These are phyloP conservation scores for Naganishia sp. DNA, from an alignment of 1,284 basidiomycete genomes.

Conservation along the genomic window DNA sequence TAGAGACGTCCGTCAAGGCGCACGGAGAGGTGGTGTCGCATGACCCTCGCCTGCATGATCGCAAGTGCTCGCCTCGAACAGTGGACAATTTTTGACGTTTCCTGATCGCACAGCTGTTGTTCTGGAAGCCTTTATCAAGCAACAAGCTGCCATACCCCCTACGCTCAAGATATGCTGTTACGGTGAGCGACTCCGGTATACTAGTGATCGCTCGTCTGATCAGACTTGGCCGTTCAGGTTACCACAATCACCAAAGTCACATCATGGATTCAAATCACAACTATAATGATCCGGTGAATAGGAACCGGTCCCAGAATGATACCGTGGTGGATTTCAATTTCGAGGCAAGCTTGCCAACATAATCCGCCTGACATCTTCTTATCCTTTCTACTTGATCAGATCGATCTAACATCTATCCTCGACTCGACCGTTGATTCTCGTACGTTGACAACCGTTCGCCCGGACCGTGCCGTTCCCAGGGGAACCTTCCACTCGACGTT, in stretches of 20 bases:
- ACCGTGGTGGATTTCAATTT: constrained; percentile 24
- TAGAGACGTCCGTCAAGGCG: constrained; percentile 1
- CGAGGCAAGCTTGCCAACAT: constrained; percentile 8
- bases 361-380: neutral
- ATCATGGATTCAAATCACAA: too few species aligned
- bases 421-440: constrained; percentile 7
- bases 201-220: neutral
- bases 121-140: constrained; percentile 24
- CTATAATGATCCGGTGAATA: constrained; percentile 9
- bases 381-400: neutral
- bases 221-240: neutral
- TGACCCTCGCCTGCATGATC: neutral
- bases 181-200: neutral
- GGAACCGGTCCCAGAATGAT: constrained; percentile 22
- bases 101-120: neutral
- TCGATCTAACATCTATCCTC: constrained; percentile 19
- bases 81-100: neutral
- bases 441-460: constrained; percentile 14
- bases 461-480: constrained; percentile 19
- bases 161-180: constrained; percentile 8
- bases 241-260: constrained; percentile 13
- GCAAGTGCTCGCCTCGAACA: neutral
- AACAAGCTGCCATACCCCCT: constrained; percentile 17
- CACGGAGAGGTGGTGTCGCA: constrained; percentile 2
- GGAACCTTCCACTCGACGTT: constrained; percentile 17